Conservation (phyloP, 2,329 filamentous ascomycete species). For the Pseudomassariella vexata region DNA sequence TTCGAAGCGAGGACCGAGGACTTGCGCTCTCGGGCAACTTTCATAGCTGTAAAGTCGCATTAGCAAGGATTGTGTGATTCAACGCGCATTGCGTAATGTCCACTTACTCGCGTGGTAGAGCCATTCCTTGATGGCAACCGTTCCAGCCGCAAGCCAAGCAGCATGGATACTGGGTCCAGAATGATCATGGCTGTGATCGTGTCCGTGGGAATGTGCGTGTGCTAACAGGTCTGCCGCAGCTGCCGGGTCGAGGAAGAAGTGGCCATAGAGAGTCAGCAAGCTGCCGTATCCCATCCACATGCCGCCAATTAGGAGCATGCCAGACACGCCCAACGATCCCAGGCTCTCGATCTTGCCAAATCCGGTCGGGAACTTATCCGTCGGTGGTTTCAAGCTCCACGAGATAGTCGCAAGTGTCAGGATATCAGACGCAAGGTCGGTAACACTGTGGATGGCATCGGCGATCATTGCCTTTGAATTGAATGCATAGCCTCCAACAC, state of each 20-base stretch:
- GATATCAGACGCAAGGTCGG: slow-evolving; percentile 90
- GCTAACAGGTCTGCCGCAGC: slow-evolving; percentile 46
- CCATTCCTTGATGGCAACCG: slow-evolving; percentile 93
- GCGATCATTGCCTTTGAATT: slow-evolving; percentile 90
- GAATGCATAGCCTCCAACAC: slow-evolving; percentile 86
- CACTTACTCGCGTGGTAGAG: slow-evolving; percentile 88
- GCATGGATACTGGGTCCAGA: slow-evolving; percentile 84
- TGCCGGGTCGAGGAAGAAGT: slow-evolving; percentile 62
- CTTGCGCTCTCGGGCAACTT: slow-evolving; percentile 87
- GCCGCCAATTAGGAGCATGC: slow-evolving; percentile 82
- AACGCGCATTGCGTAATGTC: too few relatives aligned
- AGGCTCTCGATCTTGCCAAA: slow-evolving; percentile 98
- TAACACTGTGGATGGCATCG: slow-evolving; percentile 92
- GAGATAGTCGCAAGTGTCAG: slow-evolving; percentile 92
- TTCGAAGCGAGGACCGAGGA: slow-evolving; percentile 95
- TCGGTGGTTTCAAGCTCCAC: slow-evolving; percentile 82
- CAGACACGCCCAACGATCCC: slow-evolving; percentile 86
- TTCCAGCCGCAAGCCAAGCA: slow-evolving; percentile 87
- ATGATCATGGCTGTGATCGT: slow-evolving; percentile 62
- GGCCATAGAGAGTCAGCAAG: slow-evolving; percentile 61
- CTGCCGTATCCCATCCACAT: slow-evolving; percentile 87
- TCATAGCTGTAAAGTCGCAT: slow-evolving; percentile 78
- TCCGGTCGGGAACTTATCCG: slow-evolving; percentile 76
- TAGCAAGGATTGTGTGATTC: too few relatives aligned
- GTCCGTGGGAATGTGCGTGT: slow-evolving; percentile 55